Evolutionary conservation across 2,329 filamentous ascomycete species (phyloP).

Genomic region (Claviceps quebecensis): DNA sequence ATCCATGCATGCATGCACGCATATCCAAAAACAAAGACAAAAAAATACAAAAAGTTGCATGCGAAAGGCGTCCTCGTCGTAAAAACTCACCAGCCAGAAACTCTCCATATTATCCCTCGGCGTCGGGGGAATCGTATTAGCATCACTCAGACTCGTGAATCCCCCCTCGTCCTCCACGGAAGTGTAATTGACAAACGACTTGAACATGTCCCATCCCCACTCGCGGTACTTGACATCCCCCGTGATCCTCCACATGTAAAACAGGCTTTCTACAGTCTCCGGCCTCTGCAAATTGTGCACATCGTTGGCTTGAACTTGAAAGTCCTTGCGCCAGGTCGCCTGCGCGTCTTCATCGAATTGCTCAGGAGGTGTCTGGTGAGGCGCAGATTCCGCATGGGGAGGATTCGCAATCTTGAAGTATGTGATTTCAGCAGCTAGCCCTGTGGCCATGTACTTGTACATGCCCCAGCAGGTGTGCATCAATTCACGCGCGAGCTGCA

Average conservation of each 20-base stretch:
- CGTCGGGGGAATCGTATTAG: slow-evolving; percentile 54
- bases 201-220: slow-evolving; percentile 99
- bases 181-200: slow-evolving; percentile 75
- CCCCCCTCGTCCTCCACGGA: slow-evolving; percentile 64
- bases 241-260: slow-evolving; percentile 99
- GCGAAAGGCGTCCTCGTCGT: not conserved
- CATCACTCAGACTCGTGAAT: slow-evolving; percentile 70
- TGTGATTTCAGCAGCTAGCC: slow-evolving; percentile 87
- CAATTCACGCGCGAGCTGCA: slow-evolving; percentile 73
- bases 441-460: slow-evolving; percentile 81
- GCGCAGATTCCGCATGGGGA: slow-evolving; percentile 42
- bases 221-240: slow-evolving; percentile 77
- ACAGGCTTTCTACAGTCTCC: slow-evolving; percentile 89
- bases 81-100: slow-evolving; percentile 73
- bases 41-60: no score
- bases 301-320: slow-evolving; percentile 67
- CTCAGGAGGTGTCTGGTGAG: slow-evolving; percentile 29
- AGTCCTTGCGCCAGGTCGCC: slow-evolving; percentile 63
- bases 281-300: slow-evolving; percentile 87
- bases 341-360: slow-evolving; percentile 37
- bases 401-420: slow-evolving; percentile 69
- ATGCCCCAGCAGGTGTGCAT: slow-evolving; percentile 98
- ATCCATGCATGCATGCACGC: no score
- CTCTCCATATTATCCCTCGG: slow-evolving; percentile 91
- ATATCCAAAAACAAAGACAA: no score